phyloP scores from a whole-genome alignment of 108 stramenopile species.

The Mediolabrus comicus region DNA sequence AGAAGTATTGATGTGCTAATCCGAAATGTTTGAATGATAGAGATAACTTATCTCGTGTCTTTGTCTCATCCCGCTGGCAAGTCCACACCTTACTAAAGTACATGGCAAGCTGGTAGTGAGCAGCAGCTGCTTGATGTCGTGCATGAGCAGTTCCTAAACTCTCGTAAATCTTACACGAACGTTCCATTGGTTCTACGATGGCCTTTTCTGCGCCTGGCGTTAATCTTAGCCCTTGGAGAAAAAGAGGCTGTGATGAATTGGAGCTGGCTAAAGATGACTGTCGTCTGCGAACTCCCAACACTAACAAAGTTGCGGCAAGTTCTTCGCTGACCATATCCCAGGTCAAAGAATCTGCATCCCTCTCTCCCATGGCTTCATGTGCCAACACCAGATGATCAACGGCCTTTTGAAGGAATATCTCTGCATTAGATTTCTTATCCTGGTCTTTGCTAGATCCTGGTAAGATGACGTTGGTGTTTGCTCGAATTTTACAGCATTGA shows the following conservation, averaged over 20 bases:
- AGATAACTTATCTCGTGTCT: conserved; percentile 78
- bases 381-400: conserved; percentile 72
- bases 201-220: conserved; percentile 73
- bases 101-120: conserved; percentile 82
- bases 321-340: conserved; percentile 89
- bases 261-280: conserved; percentile 64
- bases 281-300: conserved; percentile 77
- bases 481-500: conserved; percentile 75
- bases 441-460: conserved; percentile 24
- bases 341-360: conserved; percentile 68
- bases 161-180: conserved; percentile 72
- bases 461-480: conserved; percentile 55
- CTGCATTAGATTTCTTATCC: conserved; percentile 54
- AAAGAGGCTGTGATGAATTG: conserved; percentile 45
- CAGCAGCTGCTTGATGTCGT: conserved; percentile 77
- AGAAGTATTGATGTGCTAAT: conserved; percentile 69
- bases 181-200: conserved; percentile 80
- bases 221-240: conserved; percentile 54
- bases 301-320: conserved; percentile 77
- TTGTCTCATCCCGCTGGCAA: conserved; percentile 74
- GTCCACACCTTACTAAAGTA: conserved; percentile 81
- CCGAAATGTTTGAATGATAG: conserved; percentile 71
- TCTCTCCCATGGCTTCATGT: conserved; percentile 64
- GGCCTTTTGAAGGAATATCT: conserved; percentile 73
- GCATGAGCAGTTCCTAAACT: conserved; percentile 53